These are phyloP conservation scores for Aspergillus kassunensis DNA, from an alignment of 495 filamentous ascomycete genomes.

Conservation along the genomic window DNA sequence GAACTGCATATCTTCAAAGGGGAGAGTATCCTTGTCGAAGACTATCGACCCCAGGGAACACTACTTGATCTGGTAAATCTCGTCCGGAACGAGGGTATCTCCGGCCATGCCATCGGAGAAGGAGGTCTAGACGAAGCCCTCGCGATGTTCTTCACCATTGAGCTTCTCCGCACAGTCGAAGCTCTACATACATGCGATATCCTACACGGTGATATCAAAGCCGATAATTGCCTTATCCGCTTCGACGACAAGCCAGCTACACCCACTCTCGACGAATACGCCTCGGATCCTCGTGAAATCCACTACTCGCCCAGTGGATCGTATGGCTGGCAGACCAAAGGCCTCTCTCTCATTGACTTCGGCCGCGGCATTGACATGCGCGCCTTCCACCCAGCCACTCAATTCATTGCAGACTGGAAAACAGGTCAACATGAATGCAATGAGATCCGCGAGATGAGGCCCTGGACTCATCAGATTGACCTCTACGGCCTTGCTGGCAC, in stretches of 20 bases:
- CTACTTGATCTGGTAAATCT: slow-evolving; percentile 89
- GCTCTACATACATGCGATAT: slow-evolving; percentile 74
- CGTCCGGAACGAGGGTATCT: slow-evolving; percentile 61
- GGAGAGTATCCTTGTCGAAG: slow-evolving; percentile 82
- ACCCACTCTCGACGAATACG: slow-evolving; percentile 32
- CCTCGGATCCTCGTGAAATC: slow-evolving; percentile 38
- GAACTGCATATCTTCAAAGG: slow-evolving; percentile 85
- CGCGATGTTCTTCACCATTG: slow-evolving; percentile 91
- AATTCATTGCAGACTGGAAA: slow-evolving; percentile 95
- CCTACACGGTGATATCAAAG: slow-evolving; percentile 91
- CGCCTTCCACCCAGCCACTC: slow-evolving; percentile 68
- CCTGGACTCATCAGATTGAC: slow-evolving; percentile 96
- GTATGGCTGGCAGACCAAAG: slow-evolving; percentile 76
- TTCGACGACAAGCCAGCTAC: slow-evolving; percentile 51
- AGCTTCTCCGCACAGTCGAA: slow-evolving; percentile 87
- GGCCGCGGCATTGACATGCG: slow-evolving; percentile 92
- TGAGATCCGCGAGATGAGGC: slow-evolving; percentile 86
- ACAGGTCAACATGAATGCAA: slow-evolving; percentile 78
- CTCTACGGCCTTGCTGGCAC: slow-evolving; percentile 88
- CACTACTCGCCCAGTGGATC: slow-evolving; percentile 67
- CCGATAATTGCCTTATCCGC: slow-evolving; percentile 90
- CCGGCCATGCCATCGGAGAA: slow-evolving; percentile 37
- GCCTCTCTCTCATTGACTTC: slow-evolving; percentile 87
- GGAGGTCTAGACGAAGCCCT: slow-evolving; percentile 81
- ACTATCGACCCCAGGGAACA: slow-evolving; percentile 85